Evolutionary conservation across 305 asterid species (phyloP).

Genomic region (Solanum hybrid): DNA sequence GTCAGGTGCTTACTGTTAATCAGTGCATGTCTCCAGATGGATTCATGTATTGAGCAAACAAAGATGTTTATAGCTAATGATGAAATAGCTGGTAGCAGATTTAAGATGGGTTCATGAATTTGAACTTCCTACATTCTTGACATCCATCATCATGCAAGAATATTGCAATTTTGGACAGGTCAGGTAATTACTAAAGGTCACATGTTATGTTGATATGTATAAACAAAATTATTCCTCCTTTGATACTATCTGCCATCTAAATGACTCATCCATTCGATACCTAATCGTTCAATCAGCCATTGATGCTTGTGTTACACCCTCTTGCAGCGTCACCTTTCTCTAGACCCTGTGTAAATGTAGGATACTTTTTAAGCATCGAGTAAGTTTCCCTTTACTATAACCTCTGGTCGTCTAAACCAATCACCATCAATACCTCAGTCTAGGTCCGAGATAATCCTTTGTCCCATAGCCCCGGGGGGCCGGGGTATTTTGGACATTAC

Average conservation of each 20-base stretch:
- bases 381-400: not conserved
- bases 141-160: too few relatives aligned
- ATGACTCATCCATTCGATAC: not conserved
- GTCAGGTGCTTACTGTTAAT: not conserved
- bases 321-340: not conserved
- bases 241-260: not conserved
- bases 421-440: too few relatives aligned
- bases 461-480: too few relatives aligned
- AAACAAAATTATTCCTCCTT: not conserved
- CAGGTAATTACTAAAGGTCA: not conserved
- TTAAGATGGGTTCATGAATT: not conserved
- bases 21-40: not conserved
- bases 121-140: not conserved
- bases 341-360: not conserved
- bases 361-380: not conserved
- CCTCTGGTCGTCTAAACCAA: too few relatives aligned
- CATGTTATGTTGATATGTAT: not conserved
- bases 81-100: not conserved
- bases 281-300: not conserved
- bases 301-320: not conserved
- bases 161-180: not conserved
- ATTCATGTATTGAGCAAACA: not conserved
- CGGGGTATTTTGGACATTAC: too few relatives aligned
- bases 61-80: not conserved
- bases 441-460: too few relatives aligned